phyloP scores from a whole-genome alignment of 306 rosid genomes.

The Calophaca sinica region DNA sequence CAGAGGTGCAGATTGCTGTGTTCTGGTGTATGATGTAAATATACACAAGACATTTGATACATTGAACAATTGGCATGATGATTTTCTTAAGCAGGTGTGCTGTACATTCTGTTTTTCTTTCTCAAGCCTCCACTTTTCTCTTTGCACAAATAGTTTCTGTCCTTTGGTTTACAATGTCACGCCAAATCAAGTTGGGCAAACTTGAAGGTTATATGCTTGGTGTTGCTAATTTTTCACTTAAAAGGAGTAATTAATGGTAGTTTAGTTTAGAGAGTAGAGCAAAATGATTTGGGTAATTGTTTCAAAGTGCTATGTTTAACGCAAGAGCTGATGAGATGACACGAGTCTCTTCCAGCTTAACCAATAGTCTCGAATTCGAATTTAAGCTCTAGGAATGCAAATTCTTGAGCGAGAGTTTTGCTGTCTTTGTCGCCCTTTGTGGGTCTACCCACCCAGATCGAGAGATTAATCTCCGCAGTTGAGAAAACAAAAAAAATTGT shows the following conservation, averaged over 20 bases:
- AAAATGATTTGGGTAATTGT: not conserved
- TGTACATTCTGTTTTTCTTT: not conserved
- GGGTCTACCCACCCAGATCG: no score
- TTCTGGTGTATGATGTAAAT: slow-evolving; percentile 87
- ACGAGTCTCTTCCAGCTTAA: no score
- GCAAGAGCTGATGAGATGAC: no score
- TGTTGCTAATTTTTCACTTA: not conserved
- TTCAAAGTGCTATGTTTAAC: not conserved
- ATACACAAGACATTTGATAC: slow-evolving; percentile 68
- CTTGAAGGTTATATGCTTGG: not conserved
- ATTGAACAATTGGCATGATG: slow-evolving; percentile 83
- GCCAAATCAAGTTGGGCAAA: not conserved
- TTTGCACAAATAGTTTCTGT: not conserved
- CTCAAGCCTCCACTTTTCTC: not conserved
- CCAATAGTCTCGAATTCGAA: no score
- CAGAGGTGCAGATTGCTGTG: slow-evolving; percentile 95
- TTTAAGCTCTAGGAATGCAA: no score
- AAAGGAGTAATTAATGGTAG: not conserved
- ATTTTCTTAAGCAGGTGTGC: slow-evolving; percentile 84
- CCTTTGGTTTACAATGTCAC: not conserved
- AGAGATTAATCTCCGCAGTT: no score
- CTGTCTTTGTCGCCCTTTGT: no score
- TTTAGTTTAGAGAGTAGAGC: no score
- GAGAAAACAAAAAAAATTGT: not conserved
- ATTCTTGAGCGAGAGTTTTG: no score